Conservation (phyloP, 192 early-diverging fungal species). For the Mortierella claussenii region DNA sequence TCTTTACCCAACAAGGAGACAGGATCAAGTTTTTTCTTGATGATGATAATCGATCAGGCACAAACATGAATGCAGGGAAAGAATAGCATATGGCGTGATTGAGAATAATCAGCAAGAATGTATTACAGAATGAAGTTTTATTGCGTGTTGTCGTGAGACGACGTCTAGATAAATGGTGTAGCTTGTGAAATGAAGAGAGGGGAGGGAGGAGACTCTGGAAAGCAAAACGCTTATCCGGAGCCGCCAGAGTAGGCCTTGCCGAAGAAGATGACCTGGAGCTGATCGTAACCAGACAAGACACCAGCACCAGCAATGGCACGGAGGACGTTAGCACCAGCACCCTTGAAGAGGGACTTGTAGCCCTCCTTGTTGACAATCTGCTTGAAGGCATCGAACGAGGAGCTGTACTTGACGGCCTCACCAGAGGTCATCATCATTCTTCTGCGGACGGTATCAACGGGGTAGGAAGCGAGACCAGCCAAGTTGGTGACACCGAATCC, state of each 20-base stretch:
- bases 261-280: slow-evolving; percentile 72
- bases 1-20: background rate
- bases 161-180: slow-evolving; percentile 21
- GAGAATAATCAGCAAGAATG: too few species aligned
- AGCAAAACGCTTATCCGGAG: slow-evolving; percentile 46
- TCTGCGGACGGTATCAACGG: slow-evolving; percentile 97
- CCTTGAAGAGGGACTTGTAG: slow-evolving; percentile 96
- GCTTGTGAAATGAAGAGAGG: slow-evolving; percentile 1
- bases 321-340: slow-evolving; percentile 99
- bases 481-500: slow-evolving; percentile 86
- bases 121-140: slow-evolving; percentile 2
- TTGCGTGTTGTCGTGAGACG: slow-evolving; percentile 8
- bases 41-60: too few species aligned
- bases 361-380: slow-evolving; percentile 95
- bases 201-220: slow-evolving; percentile 1
- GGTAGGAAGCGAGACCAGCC: slow-evolving; percentile 93
- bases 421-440: slow-evolving; percentile 97
- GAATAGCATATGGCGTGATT: too few species aligned
- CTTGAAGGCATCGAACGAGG: slow-evolving; percentile 85
- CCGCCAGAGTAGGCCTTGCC: slow-evolving; percentile 58
- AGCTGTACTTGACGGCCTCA: slow-evolving; percentile 89
- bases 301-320: slow-evolving; percentile 97
- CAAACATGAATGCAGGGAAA: too few species aligned
- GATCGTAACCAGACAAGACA: slow-evolving; percentile 87
- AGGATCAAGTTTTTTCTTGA: background rate